Conservation (phyloP, 164 flowering plant species). For the Tetrastigma voinierianum region DNA sequence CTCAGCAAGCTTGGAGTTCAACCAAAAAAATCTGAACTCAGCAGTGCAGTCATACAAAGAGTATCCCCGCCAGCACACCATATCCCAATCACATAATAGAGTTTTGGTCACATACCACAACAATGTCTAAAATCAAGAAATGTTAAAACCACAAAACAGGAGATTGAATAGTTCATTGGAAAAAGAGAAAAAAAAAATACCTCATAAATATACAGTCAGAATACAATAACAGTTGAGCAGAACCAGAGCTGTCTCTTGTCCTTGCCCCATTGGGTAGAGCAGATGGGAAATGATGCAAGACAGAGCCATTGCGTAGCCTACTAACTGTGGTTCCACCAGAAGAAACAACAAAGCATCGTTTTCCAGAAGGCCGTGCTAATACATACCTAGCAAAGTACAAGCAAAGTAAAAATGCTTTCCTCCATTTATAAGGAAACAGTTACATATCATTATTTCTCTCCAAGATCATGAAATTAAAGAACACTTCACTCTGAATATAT, state of each 20-base stretch:
- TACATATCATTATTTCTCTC: neutral
- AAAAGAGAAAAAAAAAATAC: conserved; percentile 23
- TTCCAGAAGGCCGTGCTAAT: conserved; percentile 86
- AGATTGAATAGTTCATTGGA: neutral
- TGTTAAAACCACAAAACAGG: neutral
- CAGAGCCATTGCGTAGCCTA: conserved; percentile 75
- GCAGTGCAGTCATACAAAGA: conserved; percentile 86
- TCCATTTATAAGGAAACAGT: neutral
- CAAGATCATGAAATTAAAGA: neutral
- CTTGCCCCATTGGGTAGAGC: conserved; percentile 85
- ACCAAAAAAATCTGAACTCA: conserved; percentile 95
- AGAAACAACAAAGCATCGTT: conserved; percentile 92
- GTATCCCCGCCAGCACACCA: conserved; percentile 94
- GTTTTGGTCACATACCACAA: conserved; percentile 59
- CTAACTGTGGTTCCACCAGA: conserved; percentile 86
- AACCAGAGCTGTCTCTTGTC: conserved; percentile 44
- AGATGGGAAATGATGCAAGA: conserved; percentile 89
- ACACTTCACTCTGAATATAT: neutral
- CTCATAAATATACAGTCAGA: conserved; percentile 91
- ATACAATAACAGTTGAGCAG: conserved; percentile 73
- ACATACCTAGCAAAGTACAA: conserved; percentile 59
- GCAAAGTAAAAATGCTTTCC: neutral
- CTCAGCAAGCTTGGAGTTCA: conserved; percentile 88
- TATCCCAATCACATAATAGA: conserved; percentile 90
- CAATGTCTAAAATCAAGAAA: conserved; percentile 7